These are phyloP conservation scores for Solanum pimpinellifolium DNA, from an alignment of 257 asterid species.

Conservation along the genomic window DNA sequence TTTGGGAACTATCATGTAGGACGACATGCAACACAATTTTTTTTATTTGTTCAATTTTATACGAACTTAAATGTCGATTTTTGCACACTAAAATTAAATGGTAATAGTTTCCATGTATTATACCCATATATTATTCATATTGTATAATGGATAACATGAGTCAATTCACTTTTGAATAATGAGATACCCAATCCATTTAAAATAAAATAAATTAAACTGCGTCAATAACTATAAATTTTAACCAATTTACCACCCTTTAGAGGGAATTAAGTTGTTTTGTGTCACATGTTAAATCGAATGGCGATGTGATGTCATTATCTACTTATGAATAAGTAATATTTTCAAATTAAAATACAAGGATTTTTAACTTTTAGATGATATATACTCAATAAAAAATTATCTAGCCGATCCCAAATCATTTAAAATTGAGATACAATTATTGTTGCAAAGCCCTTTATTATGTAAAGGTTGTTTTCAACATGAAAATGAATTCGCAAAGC, in stretches of 20 bases:
- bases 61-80: too few relatives aligned
- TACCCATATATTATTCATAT: too few relatives aligned
- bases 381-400: not conserved
- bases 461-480: not conserved
- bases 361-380: not conserved
- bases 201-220: too few relatives aligned
- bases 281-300: not conserved
- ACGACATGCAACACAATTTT: too few relatives aligned
- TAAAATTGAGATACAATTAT: not conserved
- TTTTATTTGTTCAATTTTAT: too few relatives aligned
- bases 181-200: too few relatives aligned
- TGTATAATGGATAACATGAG: too few relatives aligned
- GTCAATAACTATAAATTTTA: not conserved
- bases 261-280: not conserved
- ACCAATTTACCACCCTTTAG: not conserved
- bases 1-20: too few relatives aligned
- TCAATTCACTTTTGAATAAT: too few relatives aligned
- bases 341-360: not conserved
- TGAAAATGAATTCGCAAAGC: not conserved
- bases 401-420: not conserved
- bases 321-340: not conserved
- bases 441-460: not conserved
- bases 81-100: too few relatives aligned
- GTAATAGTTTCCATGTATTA: too few relatives aligned
- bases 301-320: not conserved